Conservation (phyloP, 164 flowering plant species). For the Houttuynia cordata region DNA sequence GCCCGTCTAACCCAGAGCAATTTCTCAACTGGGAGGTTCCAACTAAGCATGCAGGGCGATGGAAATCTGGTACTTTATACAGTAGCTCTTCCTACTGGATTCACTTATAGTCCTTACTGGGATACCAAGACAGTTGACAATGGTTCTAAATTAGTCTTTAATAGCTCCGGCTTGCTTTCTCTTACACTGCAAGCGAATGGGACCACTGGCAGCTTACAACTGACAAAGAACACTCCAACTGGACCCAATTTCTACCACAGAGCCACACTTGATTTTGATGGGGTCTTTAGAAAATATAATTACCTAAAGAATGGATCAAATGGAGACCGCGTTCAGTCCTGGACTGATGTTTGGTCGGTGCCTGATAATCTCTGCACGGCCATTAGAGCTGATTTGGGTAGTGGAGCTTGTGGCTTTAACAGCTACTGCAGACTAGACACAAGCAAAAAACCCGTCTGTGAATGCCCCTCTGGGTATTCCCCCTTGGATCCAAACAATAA, state of each 20-base stretch:
- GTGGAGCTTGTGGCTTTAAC: constrained; percentile 32
- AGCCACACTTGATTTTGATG: constrained; percentile 33
- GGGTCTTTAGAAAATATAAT: constrained; percentile 27
- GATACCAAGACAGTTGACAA: not conserved
- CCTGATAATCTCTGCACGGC: constrained; percentile 16
- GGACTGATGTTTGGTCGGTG: constrained; percentile 5
- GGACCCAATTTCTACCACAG: constrained; percentile 19
- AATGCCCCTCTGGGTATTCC: constrained; percentile 25
- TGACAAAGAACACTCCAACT: not conserved
- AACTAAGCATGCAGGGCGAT: constrained; percentile 12
- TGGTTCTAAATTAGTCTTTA: constrained; percentile 22
- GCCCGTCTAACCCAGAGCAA: constrained; percentile 14
- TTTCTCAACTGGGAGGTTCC: constrained; percentile 28
- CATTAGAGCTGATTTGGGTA: not conserved
- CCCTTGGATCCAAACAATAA: constrained; percentile 26
- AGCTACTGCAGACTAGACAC: constrained; percentile 19
- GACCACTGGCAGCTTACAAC: not conserved
- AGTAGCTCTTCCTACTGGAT: constrained; percentile 2
- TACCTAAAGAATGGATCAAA: constrained; percentile 12
- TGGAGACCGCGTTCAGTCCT: constrained; percentile 1
- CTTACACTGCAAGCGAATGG: constrained; percentile 11
- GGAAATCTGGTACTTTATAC: constrained; percentile 29
- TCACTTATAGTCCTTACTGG: constrained; percentile 8
- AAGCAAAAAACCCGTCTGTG: constrained; percentile 15
- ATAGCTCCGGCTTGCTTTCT: constrained; percentile 23